These are phyloP conservation scores for Geranium incanum DNA, from an alignment of 441 rosid species.

Conservation along the genomic window DNA sequence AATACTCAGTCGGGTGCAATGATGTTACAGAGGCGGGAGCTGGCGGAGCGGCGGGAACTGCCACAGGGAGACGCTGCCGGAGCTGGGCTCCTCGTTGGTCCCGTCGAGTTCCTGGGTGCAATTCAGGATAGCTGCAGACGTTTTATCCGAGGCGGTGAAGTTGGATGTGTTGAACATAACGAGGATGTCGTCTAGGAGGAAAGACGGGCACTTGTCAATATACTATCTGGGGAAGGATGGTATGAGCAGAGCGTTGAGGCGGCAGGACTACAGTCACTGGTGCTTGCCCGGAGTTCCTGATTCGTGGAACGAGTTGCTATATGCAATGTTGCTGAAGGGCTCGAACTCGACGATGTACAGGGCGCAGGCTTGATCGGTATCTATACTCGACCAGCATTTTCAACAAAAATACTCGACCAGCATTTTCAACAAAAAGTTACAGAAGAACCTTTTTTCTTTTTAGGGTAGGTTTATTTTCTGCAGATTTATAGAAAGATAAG, in stretches of 20 bases:
- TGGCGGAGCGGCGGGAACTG: slow-evolving; percentile 82
- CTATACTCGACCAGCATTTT: too few species aligned
- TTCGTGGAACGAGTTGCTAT: slow-evolving; percentile 81
- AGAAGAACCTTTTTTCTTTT: too few species aligned
- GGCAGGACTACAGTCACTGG: slow-evolving; percentile 99
- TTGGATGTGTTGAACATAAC: slow-evolving; percentile 54
- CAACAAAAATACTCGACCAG: too few species aligned
- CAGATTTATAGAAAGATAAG: too few species aligned
- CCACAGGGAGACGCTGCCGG: slow-evolving; percentile 73
- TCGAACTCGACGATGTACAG: too few species aligned
- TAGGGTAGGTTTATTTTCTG: too few species aligned
- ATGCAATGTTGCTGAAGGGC: slow-evolving; percentile 50
- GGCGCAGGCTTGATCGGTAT: too few species aligned
- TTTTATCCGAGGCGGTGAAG: slow-evolving; percentile 34
- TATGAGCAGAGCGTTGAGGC: slow-evolving; percentile 46
- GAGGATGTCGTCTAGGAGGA: slow-evolving; percentile 56
- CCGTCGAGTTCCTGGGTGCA: slow-evolving; percentile 36
- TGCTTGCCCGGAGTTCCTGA: slow-evolving; percentile 94
- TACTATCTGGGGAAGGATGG: slow-evolving; percentile 46
- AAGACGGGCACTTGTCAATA: slow-evolving; percentile 83
- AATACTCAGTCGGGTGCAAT: slow-evolving; percentile 42
- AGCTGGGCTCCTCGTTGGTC: slow-evolving; percentile 41
- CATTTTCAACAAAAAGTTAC: too few species aligned
- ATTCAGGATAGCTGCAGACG: slow-evolving; percentile 36
- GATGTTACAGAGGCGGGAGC: slow-evolving; percentile 59